Conservation (phyloP, 208 protist species). For the Sergeia podlipaevii region DNA sequence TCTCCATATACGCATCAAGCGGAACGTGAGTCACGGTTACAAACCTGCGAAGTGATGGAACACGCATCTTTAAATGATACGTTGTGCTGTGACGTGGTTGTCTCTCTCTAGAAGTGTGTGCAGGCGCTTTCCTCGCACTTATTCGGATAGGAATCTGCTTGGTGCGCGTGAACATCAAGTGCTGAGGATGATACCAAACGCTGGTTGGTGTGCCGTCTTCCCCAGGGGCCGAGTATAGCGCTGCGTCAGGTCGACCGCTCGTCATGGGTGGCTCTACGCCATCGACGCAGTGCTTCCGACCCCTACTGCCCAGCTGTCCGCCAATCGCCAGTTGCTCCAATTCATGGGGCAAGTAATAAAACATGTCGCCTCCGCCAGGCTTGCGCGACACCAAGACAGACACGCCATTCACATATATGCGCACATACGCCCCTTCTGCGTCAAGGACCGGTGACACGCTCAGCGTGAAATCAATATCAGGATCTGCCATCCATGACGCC, state of each 20-base stretch:
- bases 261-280: background rate
- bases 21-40: conserved; percentile 7
- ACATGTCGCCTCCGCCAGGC: conserved; percentile 82
- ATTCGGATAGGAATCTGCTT: conserved; percentile 1
- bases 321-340: conserved; percentile 14
- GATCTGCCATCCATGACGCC: conserved; percentile 71
- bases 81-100: no score
- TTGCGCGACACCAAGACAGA: conserved; percentile 62
- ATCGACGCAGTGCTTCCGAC: conserved; percentile 3
- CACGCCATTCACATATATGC: conserved; percentile 78
- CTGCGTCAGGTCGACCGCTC: background rate
- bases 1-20: background rate
- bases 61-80: no score
- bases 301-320: background rate
- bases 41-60: background rate
- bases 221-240: background rate
- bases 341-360: conserved; percentile 79
- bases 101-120: background rate
- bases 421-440: conserved; percentile 27
- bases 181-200: conserved; percentile 2
- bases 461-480: conserved; percentile 70
- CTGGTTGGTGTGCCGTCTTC: background rate
- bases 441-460: conserved; percentile 27
- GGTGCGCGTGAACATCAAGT: conserved; percentile 3
- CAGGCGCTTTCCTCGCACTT: conserved; percentile 1